A percentile compares a stretch with the other conserved stretches of the same genome.
Conservation (phyloP, 1,139 yeast species). For the Suhomyces kunorum region DNA sequence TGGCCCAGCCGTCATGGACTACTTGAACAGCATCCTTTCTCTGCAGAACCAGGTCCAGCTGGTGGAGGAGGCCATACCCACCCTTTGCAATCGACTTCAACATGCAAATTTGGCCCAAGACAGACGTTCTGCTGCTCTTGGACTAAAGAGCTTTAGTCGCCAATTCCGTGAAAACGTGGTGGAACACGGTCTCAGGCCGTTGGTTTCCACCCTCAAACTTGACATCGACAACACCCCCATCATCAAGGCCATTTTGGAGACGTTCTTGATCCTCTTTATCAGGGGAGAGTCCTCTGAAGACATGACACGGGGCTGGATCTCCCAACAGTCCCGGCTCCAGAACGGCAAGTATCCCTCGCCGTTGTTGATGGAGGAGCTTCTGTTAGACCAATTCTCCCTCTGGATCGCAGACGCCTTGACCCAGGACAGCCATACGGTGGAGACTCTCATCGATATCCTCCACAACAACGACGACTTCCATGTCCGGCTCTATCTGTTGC, state of each 20-base stretch:
- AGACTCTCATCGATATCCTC: conserved; percentile 55
- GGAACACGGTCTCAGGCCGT: conserved; percentile 80
- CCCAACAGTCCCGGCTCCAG: conserved; percentile 73
- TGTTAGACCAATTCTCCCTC: conserved; percentile 80
- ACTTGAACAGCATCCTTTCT: conserved; percentile 40
- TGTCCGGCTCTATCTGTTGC: conserved; percentile 75
- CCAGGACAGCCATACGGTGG: conserved; percentile 61
- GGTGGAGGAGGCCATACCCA: conserved; percentile 87
- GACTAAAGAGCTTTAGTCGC: conserved; percentile 85
- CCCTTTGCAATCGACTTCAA: conserved; percentile 81
- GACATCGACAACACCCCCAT: conserved; percentile 71
- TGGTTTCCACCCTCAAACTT: conserved; percentile 64
- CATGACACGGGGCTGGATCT: conserved; percentile 66
- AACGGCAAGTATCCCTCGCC: conserved; percentile 87
- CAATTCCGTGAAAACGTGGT: conserved; percentile 89
- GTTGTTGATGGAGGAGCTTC: conserved; percentile 56
- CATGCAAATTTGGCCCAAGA: conserved; percentile 84
- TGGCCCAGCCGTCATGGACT: conserved; percentile 36
- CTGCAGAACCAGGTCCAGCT: conserved; percentile 42
- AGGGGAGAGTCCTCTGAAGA: conserved; percentile 54
- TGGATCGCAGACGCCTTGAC: conserved; percentile 97
- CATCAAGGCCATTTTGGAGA: conserved; percentile 83
- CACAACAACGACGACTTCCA: conserved; percentile 66
- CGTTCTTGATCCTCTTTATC: conserved; percentile 76
- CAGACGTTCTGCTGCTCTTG: conserved; percentile 87